Conservation (phyloP, 192 early-diverging fungal genomes). For the Coemansia sp. region DNA sequence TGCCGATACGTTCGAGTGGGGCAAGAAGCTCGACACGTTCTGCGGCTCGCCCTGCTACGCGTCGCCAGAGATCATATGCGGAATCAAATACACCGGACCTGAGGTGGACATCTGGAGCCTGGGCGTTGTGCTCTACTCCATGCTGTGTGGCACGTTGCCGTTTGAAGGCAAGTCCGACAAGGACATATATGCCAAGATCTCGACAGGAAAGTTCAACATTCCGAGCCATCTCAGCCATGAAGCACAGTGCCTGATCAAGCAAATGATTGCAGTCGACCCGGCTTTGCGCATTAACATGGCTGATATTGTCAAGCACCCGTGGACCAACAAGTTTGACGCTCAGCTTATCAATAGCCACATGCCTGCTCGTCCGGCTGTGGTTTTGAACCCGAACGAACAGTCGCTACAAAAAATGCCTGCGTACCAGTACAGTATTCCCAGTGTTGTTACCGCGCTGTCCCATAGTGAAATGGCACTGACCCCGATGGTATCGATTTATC, state of each 20-base stretch:
- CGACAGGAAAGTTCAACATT: conserved; percentile 58
- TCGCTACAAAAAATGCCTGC: conserved; percentile 42
- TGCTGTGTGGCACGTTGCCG: conserved; percentile 76
- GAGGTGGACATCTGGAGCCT: conserved; percentile 89
- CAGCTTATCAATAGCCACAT: conserved; percentile 61
- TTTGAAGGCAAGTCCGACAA: conserved; percentile 83
- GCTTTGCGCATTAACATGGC: conserved; percentile 61
- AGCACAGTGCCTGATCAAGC: conserved; percentile 61
- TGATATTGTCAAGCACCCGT: conserved; percentile 67
- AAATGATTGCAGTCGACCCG: conserved; percentile 71
- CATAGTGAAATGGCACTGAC: conserved; percentile 36
- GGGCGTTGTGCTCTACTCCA: conserved; percentile 79
- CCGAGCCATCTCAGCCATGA: conserved; percentile 56
- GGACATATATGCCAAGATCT: conserved; percentile 78
- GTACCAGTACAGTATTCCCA: conserved; percentile 33
- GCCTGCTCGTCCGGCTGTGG: conserved; percentile 52
- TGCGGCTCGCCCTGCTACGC: conserved; percentile 76
- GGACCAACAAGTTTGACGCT: conserved; percentile 71
- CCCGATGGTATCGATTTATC: conserved; percentile 46
- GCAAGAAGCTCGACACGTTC: conserved; percentile 50
- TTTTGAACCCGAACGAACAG: conserved; percentile 34
- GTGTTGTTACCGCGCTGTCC: conserved; percentile 26
- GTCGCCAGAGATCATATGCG: conserved; percentile 76
- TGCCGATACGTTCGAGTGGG: conserved; percentile 63
- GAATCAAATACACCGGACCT: conserved; percentile 75